Evolutionary conservation across 2,329 filamentous ascomycete genomes (phyloP).

Genomic region (Sporothrix humicola): DNA sequence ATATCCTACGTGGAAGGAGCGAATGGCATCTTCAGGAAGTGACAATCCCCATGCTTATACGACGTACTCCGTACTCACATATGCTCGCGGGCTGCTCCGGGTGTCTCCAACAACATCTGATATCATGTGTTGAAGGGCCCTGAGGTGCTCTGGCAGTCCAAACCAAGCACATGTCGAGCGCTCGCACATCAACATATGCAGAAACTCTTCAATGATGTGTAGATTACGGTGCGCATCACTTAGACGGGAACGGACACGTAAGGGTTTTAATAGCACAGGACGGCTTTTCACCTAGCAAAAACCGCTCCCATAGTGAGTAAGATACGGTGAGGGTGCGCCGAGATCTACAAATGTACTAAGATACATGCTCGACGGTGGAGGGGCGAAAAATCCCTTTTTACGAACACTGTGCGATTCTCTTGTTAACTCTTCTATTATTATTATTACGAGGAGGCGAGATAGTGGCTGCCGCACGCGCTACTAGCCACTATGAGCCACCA

Average conservation of each 20-base stretch:
- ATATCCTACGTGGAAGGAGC: constrained; percentile 13
- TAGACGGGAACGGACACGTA: constrained; percentile 5
- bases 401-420: not conserved
- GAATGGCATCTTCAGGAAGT: constrained; percentile 1
- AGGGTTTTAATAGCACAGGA: not conserved
- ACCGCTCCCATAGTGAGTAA: constrained; percentile 3
- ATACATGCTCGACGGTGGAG: not conserved
- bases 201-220: no score
- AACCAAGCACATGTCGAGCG: no score
- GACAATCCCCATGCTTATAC: no score
- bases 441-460: constrained; percentile 21
- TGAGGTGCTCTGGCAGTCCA: not conserved
- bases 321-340: not conserved
- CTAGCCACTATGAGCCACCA: not conserved
- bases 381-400: constrained; percentile 24
- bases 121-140: no score
- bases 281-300: not conserved
- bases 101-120: no score
- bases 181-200: no score
- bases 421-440: not conserved
- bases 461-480: constrained; percentile 19
- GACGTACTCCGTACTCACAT: no score
- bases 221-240: not conserved
- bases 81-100: no score
- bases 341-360: not conserved